Conservation (phyloP, 352 stramenopile species). For the Plasmopara muralis region DNA sequence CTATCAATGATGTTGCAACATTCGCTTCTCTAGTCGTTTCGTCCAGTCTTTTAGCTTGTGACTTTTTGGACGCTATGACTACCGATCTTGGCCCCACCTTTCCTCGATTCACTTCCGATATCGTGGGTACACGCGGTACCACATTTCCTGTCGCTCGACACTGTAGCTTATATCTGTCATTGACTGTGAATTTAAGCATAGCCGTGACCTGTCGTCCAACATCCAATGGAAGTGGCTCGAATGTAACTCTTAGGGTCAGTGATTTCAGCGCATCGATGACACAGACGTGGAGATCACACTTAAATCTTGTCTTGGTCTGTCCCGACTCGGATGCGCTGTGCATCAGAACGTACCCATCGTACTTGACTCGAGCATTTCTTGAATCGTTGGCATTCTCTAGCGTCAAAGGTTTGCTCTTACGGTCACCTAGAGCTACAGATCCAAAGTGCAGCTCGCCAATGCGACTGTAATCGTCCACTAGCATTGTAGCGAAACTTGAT, state of each 20-base stretch:
- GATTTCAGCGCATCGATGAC: conserved; percentile 52
- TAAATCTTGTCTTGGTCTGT: conserved; percentile 38
- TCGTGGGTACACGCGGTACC: conserved; percentile 17
- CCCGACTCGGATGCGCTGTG: conserved; percentile 5
- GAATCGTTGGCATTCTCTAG: conserved; percentile 54
- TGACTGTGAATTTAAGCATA: conserved; percentile 56
- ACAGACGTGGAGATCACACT: conserved; percentile 66
- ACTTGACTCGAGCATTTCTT: conserved; percentile 58
- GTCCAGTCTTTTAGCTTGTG: conserved; percentile 6
- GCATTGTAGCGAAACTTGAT: conserved; percentile 15
- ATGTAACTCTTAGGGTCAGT: conserved; percentile 54
- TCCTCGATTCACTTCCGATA: conserved; percentile 21
- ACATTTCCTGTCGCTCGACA: conserved; percentile 36
- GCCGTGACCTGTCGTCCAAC: conserved; percentile 33
- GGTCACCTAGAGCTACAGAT: conserved; percentile 36
- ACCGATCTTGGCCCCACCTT: background rate
- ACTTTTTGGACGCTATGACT: conserved; percentile 7
- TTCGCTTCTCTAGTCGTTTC: conserved; percentile 3
- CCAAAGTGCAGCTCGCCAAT: conserved; percentile 48
- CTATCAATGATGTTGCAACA: conserved; percentile 4
- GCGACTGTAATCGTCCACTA: conserved; percentile 42
- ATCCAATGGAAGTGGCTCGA: conserved; percentile 41
- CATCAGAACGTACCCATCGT: conserved; percentile 53
- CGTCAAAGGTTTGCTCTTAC: conserved; percentile 39
- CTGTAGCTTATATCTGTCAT: conserved; percentile 48